Evolutionary conservation across 352 stramenopile genomes (phyloP).

Genomic region (Aphanomyces stellatus): DNA sequence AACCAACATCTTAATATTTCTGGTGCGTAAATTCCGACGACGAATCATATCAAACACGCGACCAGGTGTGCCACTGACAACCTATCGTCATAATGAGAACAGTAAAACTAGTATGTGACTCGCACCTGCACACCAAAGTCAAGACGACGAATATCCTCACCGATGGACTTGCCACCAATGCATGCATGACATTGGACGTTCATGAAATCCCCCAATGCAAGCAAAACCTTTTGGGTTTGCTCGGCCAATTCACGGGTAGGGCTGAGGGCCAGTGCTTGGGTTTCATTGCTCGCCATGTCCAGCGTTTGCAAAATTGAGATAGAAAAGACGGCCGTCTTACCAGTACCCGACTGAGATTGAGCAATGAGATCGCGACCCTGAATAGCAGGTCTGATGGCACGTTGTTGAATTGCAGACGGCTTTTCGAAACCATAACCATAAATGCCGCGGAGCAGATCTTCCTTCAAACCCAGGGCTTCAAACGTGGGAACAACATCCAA

Average conservation of each 20-base stretch:
- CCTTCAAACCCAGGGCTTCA: conserved; percentile 87
- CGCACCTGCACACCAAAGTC: conserved; percentile 83
- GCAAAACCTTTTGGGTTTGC: conserved; percentile 95
- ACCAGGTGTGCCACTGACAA: conserved; percentile 95
- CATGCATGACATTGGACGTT: conserved; percentile 95
- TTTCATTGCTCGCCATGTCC: conserved; percentile 86
- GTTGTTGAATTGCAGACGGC: conserved; percentile 97
- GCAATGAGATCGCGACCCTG: conserved; percentile 95
- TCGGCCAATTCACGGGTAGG: conserved; percentile 95
- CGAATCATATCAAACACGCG: conserved; percentile 97
- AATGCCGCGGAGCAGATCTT: conserved; percentile 87
- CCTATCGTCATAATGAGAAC: conserved; percentile 28
- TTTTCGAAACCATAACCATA: conserved; percentile 94
- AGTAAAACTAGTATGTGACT: background rate
- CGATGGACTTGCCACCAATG: conserved; percentile 93
- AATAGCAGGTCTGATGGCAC: conserved; percentile 95
- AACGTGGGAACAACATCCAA: conserved; percentile 84
- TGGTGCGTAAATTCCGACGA: conserved; percentile 84
- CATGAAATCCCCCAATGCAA: conserved; percentile 96
- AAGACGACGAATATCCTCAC: conserved; percentile 91
- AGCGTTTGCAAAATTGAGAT: conserved; percentile 92
- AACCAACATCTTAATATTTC: conserved; percentile 92
- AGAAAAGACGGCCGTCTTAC: conserved; percentile 94
- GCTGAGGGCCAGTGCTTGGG: conserved; percentile 93
- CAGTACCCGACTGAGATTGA: conserved; percentile 92